Percentiles rank a stretch among this genome's conserved stretches.
Evolutionary conservation across 441 rosid genomes (phyloP).

Genomic region (Populus tomentosa): DNA sequence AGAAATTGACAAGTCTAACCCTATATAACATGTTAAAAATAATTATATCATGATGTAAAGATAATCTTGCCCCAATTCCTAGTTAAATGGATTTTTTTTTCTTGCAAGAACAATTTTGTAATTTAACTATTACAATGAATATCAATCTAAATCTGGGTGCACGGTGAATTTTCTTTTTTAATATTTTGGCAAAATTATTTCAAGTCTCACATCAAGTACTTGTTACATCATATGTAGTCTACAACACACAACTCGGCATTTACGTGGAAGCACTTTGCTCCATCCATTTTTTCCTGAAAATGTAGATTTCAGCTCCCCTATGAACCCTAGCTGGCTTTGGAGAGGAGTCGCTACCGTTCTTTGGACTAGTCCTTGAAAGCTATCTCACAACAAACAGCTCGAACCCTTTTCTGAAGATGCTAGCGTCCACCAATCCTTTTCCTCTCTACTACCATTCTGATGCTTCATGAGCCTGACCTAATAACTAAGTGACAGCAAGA

Average conservation of each 20-base stretch:
- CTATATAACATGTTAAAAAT: no score
- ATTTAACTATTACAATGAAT: no score
- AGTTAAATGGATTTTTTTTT: no score
- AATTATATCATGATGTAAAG: no score
- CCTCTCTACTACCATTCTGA: background rate
- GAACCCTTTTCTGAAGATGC: background rate
- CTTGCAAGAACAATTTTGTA: no score
- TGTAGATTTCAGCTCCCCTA: background rate
- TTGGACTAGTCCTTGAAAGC: conserved; percentile 18
- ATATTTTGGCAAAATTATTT: background rate
- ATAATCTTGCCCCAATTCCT: no score
- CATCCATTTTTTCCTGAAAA: background rate
- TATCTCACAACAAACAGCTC: conserved; percentile 15
- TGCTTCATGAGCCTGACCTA: background rate
- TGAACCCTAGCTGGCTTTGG: conserved; percentile 1
- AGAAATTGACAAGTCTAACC: no score
- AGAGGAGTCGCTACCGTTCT: background rate
- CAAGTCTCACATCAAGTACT: conserved; percentile 7
- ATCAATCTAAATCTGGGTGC: no score
- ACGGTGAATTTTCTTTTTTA: no score
- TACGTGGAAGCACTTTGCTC: conserved; percentile 12
- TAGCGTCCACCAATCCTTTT: no score
- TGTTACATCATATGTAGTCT: background rate
- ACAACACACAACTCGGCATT: background rate
- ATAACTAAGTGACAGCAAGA: background rate